Percentiles rank a stretch among this genome's conserved stretches.
These are phyloP conservation scores for Trametopsis cervina DNA, from an alignment of 768 basidiomycete species.

Conservation along the genomic window DNA sequence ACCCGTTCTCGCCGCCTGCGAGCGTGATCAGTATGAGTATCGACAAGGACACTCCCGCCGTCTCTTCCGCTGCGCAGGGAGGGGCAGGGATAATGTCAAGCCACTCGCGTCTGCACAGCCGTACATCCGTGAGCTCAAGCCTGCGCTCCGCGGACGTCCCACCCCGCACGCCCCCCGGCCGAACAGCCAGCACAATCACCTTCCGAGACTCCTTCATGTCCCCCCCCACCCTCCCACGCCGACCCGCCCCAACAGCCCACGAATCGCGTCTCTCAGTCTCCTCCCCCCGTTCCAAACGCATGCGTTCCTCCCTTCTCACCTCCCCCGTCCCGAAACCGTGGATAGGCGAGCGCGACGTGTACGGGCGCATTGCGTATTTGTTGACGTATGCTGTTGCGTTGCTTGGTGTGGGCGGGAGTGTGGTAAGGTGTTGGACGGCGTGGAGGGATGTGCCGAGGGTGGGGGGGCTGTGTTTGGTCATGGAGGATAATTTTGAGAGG, in stretches of 20 bases:
- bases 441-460: conserved; percentile 52
- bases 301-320: conserved; percentile 27
- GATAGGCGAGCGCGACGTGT: conserved; percentile 42
- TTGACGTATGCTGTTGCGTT: conserved; percentile 49
- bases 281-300: conserved; percentile 15
- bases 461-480: conserved; percentile 49
- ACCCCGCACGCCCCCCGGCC: conserved; percentile 9
- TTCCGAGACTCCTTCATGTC: conserved; percentile 25
- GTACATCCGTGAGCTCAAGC: conserved; percentile 18
- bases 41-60: conserved; percentile 1
- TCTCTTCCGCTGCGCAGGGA: neutral
- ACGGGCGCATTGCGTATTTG: conserved; percentile 46
- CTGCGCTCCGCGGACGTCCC: conserved; percentile 16
- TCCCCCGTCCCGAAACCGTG: conserved; percentile 48
- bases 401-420: conserved; percentile 47
- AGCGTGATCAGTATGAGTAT: conserved; percentile 10
- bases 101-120: conserved; percentile 16
- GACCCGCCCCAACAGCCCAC: conserved; percentile 12
- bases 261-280: conserved; percentile 14
- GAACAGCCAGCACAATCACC: conserved; percentile 15
- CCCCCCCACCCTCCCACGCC: conserved; percentile 19
- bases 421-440: conserved; percentile 47
- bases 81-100: too few species aligned
- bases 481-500: conserved; percentile 69
- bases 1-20: conserved; percentile 13